Percentiles rank a stretch among this genome's conserved stretches.
phyloP scores from a whole-genome alignment of 768 basidiomycete species.

The Pleurotus cornucopiae region DNA sequence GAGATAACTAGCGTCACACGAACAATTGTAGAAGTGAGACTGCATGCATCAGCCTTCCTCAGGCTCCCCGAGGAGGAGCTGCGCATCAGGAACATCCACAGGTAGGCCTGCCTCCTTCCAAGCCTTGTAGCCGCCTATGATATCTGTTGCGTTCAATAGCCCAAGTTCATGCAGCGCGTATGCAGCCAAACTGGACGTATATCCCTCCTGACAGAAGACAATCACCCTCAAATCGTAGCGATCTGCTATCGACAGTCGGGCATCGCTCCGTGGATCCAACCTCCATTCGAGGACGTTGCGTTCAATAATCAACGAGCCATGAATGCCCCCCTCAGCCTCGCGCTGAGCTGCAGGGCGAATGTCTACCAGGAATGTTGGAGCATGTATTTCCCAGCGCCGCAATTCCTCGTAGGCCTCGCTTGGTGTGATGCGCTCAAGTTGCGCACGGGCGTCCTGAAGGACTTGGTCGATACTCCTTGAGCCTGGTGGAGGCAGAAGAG shows the following conservation, averaged over 20 bases:
- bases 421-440: conserved; percentile 61
- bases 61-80: conserved; percentile 2
- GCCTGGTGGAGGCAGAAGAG: conserved; percentile 58
- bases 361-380: conserved; percentile 73
- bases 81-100: conserved; percentile 28
- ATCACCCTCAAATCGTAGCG: conserved; percentile 74
- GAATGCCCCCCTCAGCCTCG: conserved; percentile 51
- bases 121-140: conserved; percentile 68
- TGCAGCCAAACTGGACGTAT: conserved; percentile 71
- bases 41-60: not conserved
- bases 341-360: conserved; percentile 67
- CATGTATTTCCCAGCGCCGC: conserved; percentile 42
- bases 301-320: conserved; percentile 69
- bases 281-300: conserved; percentile 78
- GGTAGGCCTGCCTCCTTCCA: conserved; percentile 71
- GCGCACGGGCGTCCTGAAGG: conserved; percentile 53
- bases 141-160: conserved; percentile 70
- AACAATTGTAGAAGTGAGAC: too few species aligned
- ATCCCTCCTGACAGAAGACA: conserved; percentile 72
- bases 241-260: conserved; percentile 62
- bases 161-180: conserved; percentile 66
- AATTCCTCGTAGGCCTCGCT: conserved; percentile 59
- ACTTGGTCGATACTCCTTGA: conserved; percentile 56
- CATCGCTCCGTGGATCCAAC: conserved; percentile 64
- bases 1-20: too few species aligned